Base-by-base conservation (phyloP, 441 rosid genomes). In the Gossypium laxum region DNA sequence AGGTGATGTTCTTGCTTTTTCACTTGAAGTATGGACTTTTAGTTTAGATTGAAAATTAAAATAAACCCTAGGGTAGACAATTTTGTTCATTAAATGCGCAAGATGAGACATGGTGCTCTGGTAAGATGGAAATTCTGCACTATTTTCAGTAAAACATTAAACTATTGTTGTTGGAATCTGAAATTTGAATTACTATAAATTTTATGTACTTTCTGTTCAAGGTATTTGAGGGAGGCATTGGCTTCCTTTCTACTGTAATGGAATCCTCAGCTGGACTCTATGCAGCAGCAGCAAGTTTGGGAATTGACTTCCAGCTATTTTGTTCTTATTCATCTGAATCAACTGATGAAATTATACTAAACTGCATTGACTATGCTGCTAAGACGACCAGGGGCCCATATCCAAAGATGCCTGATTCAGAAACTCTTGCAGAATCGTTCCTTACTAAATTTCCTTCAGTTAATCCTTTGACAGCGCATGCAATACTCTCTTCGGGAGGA, bases 231-330 rank as follows among this genome's bases (percentile, higher is more conserved):
- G 95, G 95, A 56, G 92, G 81, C 68, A 74, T n/a, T 60, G 73
- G 76, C 82, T 89, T 85, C 78, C 82, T 89, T 70, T 76, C 89
- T 34, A 77, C 84, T 10, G 82, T 85, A 65, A 83, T 87, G 87
- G 92, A 87, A 76, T 85, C 80, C 75, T 85, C 92, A 18, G 86
- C 61, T 85, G 94, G 85, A 79, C 87, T 95, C 30, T 92, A 91
- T 78, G 96, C 96, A 0, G 97, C 91, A 68, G 97, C 99, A 73
- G 94, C 93, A 78, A 88, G 93, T 82, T 82, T 95, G 85, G 96
- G 97, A 79, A 81, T 95, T 75, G 87, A 82, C 76, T 79, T 95
- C 65, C 99, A 95, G 86, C 80, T 95, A 21, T 86, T 92, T 78
- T 92, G 85, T 79, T 89, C 97, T 77, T 70, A 89, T 68, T 87